Base-by-base conservation (phyloP, 2,329 filamentous ascomycete genomes). In the Pseudocercospora macadamiae region DNA sequence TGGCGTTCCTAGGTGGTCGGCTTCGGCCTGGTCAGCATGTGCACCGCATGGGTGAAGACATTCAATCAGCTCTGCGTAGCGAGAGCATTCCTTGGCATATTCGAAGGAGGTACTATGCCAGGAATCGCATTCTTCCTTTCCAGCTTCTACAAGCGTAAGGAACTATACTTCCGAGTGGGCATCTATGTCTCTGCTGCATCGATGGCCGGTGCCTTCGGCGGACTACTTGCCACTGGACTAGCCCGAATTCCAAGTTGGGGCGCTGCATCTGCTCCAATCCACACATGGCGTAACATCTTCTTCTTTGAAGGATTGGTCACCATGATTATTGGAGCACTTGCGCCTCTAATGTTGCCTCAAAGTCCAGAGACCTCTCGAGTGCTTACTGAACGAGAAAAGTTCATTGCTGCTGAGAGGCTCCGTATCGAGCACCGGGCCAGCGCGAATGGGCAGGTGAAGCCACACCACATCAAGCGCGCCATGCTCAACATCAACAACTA, bases 71-170 rank as follows among this genome's bases (percentile, higher is more conserved):
- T 65, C 2, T 61, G 54, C 30, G 64, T 60, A 10, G 62, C 61
- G 0, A 70, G 76, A 3, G 77, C 74, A 64, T 91, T 89, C 69
- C 78, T 92, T 0, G 89, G 89, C 21, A 77, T 91, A 28, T 82
- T 83, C n/a, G 90, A 93, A 73, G 80, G 89, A 8, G 90, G 89
- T 4, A 79, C 92, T 0, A 81, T 82, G 56, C 74, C 34, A 66
- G 74, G 72, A 10, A 64, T 66, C 80, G 78, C 71, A 79, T 45
- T 76, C 49, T 65, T 66, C 58, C 36, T 67, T 21, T 59, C 57
- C 4, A 60, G 55, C 32, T 66, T 63, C 45, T 67, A 67, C 57
- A 64, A 63, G 51, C 57, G 66, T 3, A 56, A 58, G 7, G 66
- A 68, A 55, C 52, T 67, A 2, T 61, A 65, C 26, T 65, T 66